phyloP scores from a whole-genome alignment of 306 rosid genomes.

The Cicer cuneatum region DNA sequence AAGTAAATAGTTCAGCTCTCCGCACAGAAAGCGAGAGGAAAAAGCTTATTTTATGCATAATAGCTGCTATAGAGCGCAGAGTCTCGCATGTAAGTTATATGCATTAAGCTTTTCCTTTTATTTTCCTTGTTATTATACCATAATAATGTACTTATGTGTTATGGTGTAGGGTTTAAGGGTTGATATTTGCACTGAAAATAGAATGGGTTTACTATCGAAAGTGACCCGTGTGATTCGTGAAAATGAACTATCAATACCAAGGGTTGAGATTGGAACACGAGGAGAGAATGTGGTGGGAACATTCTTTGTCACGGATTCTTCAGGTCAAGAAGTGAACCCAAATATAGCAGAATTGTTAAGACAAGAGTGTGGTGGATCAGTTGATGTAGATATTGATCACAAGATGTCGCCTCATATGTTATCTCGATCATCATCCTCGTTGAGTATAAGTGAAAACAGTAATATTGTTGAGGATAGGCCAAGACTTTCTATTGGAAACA shows the following conservation, averaged over 20 bases:
- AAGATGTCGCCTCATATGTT: slow-evolving; percentile 51
- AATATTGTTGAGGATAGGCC: slow-evolving; percentile 43
- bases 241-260: slow-evolving; percentile 69
- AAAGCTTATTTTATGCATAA: slow-evolving; percentile 60
- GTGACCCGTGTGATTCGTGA: slow-evolving; percentile 72
- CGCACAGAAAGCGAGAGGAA: slow-evolving; percentile 59
- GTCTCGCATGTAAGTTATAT: slow-evolving; percentile 65
- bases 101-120: not conserved
- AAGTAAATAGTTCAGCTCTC: slow-evolving; percentile 47
- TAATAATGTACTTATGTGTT: not conserved
- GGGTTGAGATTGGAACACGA: slow-evolving; percentile 58
- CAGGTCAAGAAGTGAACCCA: slow-evolving; percentile 62
- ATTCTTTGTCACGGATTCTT: slow-evolving; percentile 66
- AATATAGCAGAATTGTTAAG: slow-evolving; percentile 56
- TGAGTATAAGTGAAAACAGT: slow-evolving; percentile 4
- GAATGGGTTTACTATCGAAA: slow-evolving; percentile 69
- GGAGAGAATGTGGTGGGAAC: slow-evolving; percentile 73
- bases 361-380: slow-evolving; percentile 68
- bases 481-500: slow-evolving; percentile 64
- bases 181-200: slow-evolving; percentile 59
- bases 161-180: slow-evolving; percentile 67
- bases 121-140: not conserved
- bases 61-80: slow-evolving; percentile 89
- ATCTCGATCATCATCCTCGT: slow-evolving; percentile 39
- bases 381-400: slow-evolving; percentile 52